Evolutionary conservation across 495 filamentous ascomycete genomes (phyloP), one percentile per base, ranked within the genome.

Genomic region (Xylaria nigripes): DNA sequence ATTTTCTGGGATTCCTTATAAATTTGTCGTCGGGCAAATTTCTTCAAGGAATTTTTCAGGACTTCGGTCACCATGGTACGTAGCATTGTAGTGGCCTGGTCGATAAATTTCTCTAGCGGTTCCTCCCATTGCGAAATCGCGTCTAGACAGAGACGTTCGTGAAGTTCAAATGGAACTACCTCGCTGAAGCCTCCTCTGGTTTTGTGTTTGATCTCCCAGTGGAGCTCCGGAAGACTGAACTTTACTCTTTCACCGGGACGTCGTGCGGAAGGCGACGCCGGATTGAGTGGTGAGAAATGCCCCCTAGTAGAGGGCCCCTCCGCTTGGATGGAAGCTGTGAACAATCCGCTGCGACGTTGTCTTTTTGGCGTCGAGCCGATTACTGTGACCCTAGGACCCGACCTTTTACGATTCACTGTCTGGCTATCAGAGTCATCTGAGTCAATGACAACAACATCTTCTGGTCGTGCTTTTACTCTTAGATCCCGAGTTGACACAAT

Each of bases 171-270:
- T 0, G 68, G 67, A 0, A 72, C 62, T 9, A 72, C 55, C 16
- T 65, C 67, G 0, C 68, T 64, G 24, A 70, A 63, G 2, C 69
- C 72, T 6, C 68, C 70, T 9, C 59, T 61, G 1, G 62, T 68
- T 32, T 61, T 61, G 3, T 38, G 34, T 7, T 52, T 47, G 18
- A 74, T 73, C 6, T 69, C 24, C 0, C 45, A 30, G 0, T 66
- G 61, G 10, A 74, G 63, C 0, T 70, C 59, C 30, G 52, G 45
- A 3, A 74, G 53, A 21, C 52, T 67, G 21, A 53, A 50, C 38
- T 36, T 59, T 9, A 50, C 1, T 18, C 41, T 15, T 13, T 0
- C 8, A 9, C 12, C 27, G 29, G 38, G 13, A 24, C 43, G n/a
- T 15, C 32, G 21, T 18, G 42, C 25, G 7, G 22, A 15, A 12